phyloP scores from a whole-genome alignment of 352 stramenopile genomes.

The Globisporangium paddicum region DNA sequence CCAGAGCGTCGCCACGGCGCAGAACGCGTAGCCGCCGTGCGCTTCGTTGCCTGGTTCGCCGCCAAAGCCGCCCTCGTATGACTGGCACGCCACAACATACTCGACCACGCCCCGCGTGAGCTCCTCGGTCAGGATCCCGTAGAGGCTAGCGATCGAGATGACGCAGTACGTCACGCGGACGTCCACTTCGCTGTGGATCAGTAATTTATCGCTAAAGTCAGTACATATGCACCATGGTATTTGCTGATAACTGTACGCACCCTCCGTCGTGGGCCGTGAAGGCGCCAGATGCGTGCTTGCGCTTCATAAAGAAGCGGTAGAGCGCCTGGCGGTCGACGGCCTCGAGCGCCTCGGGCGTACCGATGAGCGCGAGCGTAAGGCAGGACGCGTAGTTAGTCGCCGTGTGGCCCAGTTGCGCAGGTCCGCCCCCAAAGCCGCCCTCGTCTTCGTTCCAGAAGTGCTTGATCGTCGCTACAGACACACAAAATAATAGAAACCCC shows the following conservation, averaged over 20 bases:
- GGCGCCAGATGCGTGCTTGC: conserved; percentile 81
- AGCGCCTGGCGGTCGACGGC: conserved; percentile 73
- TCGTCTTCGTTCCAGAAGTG: conserved; percentile 67
- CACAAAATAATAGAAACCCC: not conserved
- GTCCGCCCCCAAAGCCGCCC: conserved; percentile 95
- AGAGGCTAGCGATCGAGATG: conserved; percentile 91
- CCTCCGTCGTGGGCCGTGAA: conserved; percentile 98
- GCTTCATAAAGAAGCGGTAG: conserved; percentile 87
- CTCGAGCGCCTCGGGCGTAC: conserved; percentile 74
- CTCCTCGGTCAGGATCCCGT: conserved; percentile 90
- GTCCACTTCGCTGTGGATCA: conserved; percentile 86
- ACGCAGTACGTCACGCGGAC: conserved; percentile 97
- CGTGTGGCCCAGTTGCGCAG: conserved; percentile 81
- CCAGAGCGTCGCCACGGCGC: conserved; percentile 91
- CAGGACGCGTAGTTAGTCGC: conserved; percentile 95
- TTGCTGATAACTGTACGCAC: conserved; percentile 18
- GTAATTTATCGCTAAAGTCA: not conserved
- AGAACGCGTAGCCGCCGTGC: conserved; percentile 99
- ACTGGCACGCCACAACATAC: conserved; percentile 92
- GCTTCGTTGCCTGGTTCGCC: conserved; percentile 92
- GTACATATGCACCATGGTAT: not conserved
- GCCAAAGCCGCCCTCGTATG: conserved; percentile 96
- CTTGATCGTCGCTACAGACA: conserved; percentile 38
- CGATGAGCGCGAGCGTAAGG: conserved; percentile 91
- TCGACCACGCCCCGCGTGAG: conserved; percentile 73